These are phyloP conservation scores for Ophiognomonia clavigignenti-juglandacearum DNA, from an alignment of 2,329 filamentous ascomycete species.

Conservation along the genomic window DNA sequence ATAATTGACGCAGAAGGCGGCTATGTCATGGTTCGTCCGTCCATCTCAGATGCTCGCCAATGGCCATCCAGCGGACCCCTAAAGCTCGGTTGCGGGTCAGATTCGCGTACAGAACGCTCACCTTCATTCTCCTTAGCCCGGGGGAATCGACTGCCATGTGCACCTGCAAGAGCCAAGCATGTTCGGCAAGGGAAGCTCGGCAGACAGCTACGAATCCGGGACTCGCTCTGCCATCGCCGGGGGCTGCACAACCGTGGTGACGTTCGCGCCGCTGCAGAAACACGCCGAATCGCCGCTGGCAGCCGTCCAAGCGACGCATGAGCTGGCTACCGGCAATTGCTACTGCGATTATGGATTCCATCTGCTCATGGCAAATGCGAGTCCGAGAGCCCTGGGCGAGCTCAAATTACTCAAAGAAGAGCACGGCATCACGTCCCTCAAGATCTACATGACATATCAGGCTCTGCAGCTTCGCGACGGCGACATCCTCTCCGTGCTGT, in stretches of 20 bases:
- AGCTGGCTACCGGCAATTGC: slow-evolving; percentile 35
- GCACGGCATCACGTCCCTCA: slow-evolving; percentile 41
- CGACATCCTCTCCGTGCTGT: slow-evolving; percentile 46
- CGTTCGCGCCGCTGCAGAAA: slow-evolving; percentile 52
- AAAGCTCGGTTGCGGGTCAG: no score
- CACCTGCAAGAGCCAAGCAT: slow-evolving; percentile 34
- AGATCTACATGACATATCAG: slow-evolving; percentile 50
- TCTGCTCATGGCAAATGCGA: slow-evolving; percentile 43
- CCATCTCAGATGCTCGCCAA: neutral
- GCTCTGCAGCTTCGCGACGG: slow-evolving; percentile 43
- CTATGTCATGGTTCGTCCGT: slow-evolving; percentile 31
- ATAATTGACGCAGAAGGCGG: slow-evolving; percentile 37
- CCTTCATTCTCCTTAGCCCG: slow-evolving; percentile 21
- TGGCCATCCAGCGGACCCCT: no score
- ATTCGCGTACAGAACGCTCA: neutral
- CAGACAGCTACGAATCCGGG: slow-evolving; percentile 27
- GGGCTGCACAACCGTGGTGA: slow-evolving; percentile 53
- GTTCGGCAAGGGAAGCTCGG: slow-evolving; percentile 27
- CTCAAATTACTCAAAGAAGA: slow-evolving; percentile 28
- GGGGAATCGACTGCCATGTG: slow-evolving; percentile 36
- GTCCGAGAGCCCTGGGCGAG: slow-evolving; percentile 34
- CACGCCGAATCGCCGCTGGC: slow-evolving; percentile 37
- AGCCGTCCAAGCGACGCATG: slow-evolving; percentile 42
- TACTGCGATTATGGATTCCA: slow-evolving; percentile 57
- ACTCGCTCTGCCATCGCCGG: slow-evolving; percentile 52